Evolutionary conservation across 495 filamentous ascomycete species (phyloP).

Genomic region (Arthonia radiata): DNA sequence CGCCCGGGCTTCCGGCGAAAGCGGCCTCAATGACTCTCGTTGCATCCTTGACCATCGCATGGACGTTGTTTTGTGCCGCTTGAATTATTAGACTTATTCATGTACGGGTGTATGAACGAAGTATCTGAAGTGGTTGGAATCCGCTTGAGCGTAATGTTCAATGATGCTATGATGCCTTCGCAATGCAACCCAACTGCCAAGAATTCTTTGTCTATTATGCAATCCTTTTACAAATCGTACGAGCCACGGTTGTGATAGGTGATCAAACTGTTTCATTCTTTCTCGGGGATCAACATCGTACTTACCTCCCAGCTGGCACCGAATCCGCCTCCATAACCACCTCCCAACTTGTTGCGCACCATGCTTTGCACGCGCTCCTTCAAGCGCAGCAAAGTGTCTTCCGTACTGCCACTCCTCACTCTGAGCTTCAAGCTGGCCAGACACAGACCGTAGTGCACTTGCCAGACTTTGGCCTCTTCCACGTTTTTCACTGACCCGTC

Average conservation of each 20-base stretch:
- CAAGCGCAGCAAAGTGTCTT: conserved; percentile 39
- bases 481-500: conserved; percentile 52
- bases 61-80: no score
- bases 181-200: no score
- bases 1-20: no score
- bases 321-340: conserved; percentile 54
- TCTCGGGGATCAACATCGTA: conserved; percentile 15
- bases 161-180: no score
- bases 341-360: conserved; percentile 66
- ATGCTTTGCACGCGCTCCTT: conserved; percentile 50
- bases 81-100: no score
- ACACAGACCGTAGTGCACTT: conserved; percentile 88
- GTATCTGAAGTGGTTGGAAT: no score
- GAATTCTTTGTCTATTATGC: no score
- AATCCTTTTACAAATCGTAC: no score
- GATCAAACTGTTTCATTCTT: conserved; percentile 8
- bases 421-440: conserved; percentile 83
- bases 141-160: no score
- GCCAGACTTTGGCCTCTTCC: conserved; percentile 88
- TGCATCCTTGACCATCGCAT: no score
- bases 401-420: conserved; percentile 27
- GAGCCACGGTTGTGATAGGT: background rate
- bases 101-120: no score
- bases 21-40: no score
- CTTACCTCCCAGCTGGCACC: conserved; percentile 72